These are phyloP conservation scores for Arctium minus DNA, from an alignment of 129 eudicot species.

Conservation along the genomic window DNA sequence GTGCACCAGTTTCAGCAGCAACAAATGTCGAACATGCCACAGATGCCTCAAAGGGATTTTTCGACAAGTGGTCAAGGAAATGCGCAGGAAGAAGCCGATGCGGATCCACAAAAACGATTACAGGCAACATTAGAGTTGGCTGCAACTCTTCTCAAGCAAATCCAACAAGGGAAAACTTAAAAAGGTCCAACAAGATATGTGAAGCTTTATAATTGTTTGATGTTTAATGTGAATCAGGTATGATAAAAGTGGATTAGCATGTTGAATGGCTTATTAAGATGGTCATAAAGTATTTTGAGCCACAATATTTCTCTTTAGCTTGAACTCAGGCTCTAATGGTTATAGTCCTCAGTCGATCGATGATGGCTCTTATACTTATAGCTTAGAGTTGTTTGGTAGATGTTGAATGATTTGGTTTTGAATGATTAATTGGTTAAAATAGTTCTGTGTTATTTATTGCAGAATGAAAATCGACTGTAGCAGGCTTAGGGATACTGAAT, in stretches of 20 bases:
- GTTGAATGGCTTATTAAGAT: background rate
- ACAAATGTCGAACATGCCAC: conserved; percentile 28
- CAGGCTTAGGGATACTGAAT: background rate
- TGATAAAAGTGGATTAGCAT: background rate
- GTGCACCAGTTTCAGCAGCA: conserved; percentile 47
- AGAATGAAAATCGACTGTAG: background rate
- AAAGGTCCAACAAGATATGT: background rate
- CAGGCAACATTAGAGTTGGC: conserved; percentile 92
- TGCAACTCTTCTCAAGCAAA: conserved; percentile 92
- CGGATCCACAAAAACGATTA: conserved; percentile 81
- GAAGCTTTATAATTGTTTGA: background rate
- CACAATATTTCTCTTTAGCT: background rate
- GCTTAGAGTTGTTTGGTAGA: background rate
- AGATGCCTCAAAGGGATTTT: conserved; percentile 26
- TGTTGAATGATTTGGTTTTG: background rate
- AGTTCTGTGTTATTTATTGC: background rate
- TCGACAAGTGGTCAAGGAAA: conserved; percentile 29
- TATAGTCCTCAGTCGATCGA: background rate
- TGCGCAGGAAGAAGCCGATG: conserved; percentile 54
- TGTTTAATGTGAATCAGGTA: background rate
- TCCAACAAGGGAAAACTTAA: conserved; percentile 71
- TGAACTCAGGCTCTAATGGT: background rate
- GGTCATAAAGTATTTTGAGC: background rate
- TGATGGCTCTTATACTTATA: background rate
- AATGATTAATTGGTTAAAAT: background rate